phyloP scores from a whole-genome alignment of 306 rosid species.

The Cyamopsis tetragonoloba region DNA sequence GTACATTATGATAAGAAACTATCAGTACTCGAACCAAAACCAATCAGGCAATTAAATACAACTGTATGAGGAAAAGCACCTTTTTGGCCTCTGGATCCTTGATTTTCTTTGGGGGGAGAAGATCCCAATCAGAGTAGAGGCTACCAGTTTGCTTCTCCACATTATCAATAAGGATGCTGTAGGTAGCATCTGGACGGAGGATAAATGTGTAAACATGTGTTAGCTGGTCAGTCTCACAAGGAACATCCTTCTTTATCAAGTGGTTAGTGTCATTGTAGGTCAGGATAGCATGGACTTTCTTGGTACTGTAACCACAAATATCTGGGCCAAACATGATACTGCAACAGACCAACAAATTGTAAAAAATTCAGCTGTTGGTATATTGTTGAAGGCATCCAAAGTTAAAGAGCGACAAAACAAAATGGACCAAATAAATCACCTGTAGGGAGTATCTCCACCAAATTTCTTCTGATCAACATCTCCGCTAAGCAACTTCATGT shows the following conservation, averaged over 20 bases:
- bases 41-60: background rate
- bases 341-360: conserved; percentile 27
- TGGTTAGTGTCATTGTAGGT: conserved; percentile 74
- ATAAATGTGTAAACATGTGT: conserved; percentile 87
- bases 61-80: conserved; percentile 26
- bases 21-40: conserved; percentile 19
- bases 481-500: conserved; percentile 89
- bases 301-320: conserved; percentile 97
- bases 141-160: conserved; percentile 96
- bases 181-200: conserved; percentile 95
- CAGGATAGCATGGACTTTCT: conserved; percentile 96
- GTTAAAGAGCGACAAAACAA: background rate
- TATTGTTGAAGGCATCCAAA: background rate
- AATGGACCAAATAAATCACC: conserved; percentile 40
- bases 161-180: conserved; percentile 85
- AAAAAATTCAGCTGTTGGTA: conserved; percentile 15
- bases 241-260: conserved; percentile 97
- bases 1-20: conserved; percentile 5
- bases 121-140: conserved; percentile 91
- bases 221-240: conserved; percentile 98
- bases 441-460: conserved; percentile 97
- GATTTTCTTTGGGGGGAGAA: conserved; percentile 86
- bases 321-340: conserved; percentile 99
- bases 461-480: conserved; percentile 95
- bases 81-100: conserved; percentile 97